These are phyloP conservation scores for Macadamia tetraphylla DNA, from an alignment of 164 flowering plant species.

Conservation along the genomic window DNA sequence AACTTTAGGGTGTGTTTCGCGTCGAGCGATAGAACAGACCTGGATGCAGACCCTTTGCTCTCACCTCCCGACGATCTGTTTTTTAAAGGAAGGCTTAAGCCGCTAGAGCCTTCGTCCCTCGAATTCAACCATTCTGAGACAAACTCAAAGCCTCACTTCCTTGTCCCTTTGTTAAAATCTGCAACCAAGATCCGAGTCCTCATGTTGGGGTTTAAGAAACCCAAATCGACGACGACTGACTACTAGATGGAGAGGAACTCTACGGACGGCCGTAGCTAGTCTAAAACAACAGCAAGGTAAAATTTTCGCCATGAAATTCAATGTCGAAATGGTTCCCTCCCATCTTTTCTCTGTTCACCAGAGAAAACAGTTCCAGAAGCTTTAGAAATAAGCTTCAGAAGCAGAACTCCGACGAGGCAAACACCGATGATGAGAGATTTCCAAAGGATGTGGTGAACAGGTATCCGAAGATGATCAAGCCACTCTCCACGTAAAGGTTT, in stretches of 20 bases:
- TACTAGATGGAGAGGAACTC: slow-evolving; percentile 12
- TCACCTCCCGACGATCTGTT: slow-evolving; percentile 67
- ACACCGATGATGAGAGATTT: slow-evolving; percentile 33
- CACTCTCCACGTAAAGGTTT: slow-evolving; percentile 64
- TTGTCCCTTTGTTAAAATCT: slow-evolving; percentile 30
- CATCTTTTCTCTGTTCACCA: slow-evolving; percentile 50
- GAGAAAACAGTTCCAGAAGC: slow-evolving; percentile 42
- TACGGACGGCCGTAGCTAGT: slow-evolving; percentile 7
- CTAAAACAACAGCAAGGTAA: slow-evolving; percentile 20
- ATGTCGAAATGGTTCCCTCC: slow-evolving; percentile 76
- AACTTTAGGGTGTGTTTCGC: slow-evolving; percentile 48
- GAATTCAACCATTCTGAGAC: too few relatives aligned
- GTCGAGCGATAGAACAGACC: slow-evolving; percentile 19
- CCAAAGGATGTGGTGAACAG: slow-evolving; percentile 54
- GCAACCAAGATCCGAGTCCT: slow-evolving; percentile 72
- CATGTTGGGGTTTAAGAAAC: too few relatives aligned
- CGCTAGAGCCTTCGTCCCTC: slow-evolving; percentile 34
- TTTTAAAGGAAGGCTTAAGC: slow-evolving; percentile 62
- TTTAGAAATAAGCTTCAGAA: slow-evolving; percentile 18
- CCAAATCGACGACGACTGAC: slow-evolving; percentile 20
- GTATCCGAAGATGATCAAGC: slow-evolving; percentile 77
- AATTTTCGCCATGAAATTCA: slow-evolving; percentile 62
- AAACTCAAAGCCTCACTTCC: slow-evolving; percentile 35
- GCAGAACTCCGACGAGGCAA: slow-evolving; percentile 18
- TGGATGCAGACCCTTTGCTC: slow-evolving; percentile 27